phyloP scores from a whole-genome alignment of 164 flowering plant genomes.

The Amborella trichopoda region DNA sequence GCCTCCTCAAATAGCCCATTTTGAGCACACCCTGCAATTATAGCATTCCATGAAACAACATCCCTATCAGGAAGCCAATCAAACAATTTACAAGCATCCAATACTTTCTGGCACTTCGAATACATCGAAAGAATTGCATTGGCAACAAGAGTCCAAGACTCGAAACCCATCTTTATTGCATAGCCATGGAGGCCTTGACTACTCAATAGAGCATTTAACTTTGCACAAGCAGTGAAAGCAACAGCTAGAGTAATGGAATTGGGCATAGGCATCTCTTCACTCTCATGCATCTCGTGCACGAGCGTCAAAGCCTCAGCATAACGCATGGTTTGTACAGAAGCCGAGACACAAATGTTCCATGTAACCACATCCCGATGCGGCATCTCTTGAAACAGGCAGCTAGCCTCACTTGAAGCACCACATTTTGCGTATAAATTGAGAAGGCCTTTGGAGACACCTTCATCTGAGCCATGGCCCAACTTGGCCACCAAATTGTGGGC shows the following conservation, averaged over 20 bases:
- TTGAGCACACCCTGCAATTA: conserved; percentile 57
- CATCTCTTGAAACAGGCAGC: conserved; percentile 30
- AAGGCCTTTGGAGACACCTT: conserved; percentile 35
- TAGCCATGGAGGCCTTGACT: conserved; percentile 49
- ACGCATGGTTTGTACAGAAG: conserved; percentile 26
- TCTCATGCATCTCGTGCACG: conserved; percentile 29
- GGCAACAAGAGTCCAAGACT: conserved; percentile 52
- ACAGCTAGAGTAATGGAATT: conserved; percentile 46
- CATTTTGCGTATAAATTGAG: conserved; percentile 81
- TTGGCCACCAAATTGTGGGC: conserved; percentile 43
- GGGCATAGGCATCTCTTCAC: conserved; percentile 28
- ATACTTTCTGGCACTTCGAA: conserved; percentile 41
- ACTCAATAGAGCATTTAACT: conserved; percentile 18
- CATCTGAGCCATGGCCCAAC: conserved; percentile 34
- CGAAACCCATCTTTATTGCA: conserved; percentile 47
- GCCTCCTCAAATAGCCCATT: conserved; percentile 36
- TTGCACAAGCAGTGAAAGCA: conserved; percentile 54
- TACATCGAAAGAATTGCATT: conserved; percentile 71
- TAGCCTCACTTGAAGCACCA: conserved; percentile 31
- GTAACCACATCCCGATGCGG: conserved; percentile 32
- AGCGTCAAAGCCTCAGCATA: conserved; percentile 27
- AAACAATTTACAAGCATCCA: conserved; percentile 39
- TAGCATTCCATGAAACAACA: conserved; percentile 79
- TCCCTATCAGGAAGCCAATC: conserved; percentile 34
- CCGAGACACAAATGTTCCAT: conserved; percentile 71